phyloP scores from a whole-genome alignment of 495 filamentous ascomycete genomes.

The Evernia prunastri region DNA sequence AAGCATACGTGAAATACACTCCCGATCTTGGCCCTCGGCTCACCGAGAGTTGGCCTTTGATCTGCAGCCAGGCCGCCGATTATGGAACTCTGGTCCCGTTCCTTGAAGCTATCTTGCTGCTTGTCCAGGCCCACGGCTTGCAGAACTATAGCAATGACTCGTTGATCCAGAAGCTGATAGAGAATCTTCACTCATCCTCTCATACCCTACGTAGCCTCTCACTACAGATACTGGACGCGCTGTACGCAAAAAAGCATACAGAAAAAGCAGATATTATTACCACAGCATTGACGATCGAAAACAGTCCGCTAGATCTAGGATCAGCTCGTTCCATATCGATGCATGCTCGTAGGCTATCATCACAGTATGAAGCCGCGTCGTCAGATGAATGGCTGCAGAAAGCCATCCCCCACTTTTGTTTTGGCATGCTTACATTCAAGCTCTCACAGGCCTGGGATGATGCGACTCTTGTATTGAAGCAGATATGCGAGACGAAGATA shows the following conservation, averaged over 20 bases:
- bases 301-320: conserved; percentile 67
- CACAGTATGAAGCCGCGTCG: conserved; percentile 49
- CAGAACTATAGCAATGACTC: conserved; percentile 42
- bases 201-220: conserved; percentile 64
- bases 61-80: conserved; percentile 53
- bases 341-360: conserved; percentile 70
- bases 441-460: conserved; percentile 82
- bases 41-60: conserved; percentile 45
- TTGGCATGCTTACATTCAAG: conserved; percentile 80
- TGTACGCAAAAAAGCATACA: conserved; percentile 33
- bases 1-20: conserved; percentile 40
- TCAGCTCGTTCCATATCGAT: conserved; percentile 70
- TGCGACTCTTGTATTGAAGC: conserved; percentile 62
- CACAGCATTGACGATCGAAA: conserved; percentile 61
- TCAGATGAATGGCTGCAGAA: conserved; percentile 57
- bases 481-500: conserved; percentile 59
- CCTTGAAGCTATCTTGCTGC: conserved; percentile 57
- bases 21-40: conserved; percentile 39
- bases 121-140: conserved; percentile 45
- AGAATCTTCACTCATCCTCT: conserved; percentile 65
- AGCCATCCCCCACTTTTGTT: conserved; percentile 74
- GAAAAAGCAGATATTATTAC: conserved; percentile 41
- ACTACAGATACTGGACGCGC: conserved; percentile 54
- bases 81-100: conserved; percentile 59
- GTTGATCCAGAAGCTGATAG: conserved; percentile 55